Base-by-base conservation (phyloP, 129 eudicot species). In the Tagetes patula region DNA sequence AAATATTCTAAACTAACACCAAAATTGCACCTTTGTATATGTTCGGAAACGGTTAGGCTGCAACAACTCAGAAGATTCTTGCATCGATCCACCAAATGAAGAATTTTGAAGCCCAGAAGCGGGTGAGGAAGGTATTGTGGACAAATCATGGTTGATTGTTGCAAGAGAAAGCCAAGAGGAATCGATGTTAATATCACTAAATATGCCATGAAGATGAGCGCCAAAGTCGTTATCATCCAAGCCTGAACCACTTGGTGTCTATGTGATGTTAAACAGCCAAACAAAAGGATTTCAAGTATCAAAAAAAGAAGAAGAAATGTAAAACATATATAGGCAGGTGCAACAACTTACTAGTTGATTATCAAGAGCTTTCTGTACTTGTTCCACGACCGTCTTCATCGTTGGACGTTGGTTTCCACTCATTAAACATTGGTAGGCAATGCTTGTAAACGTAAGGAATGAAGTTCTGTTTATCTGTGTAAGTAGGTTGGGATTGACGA, bases 351-450 rank as follows among this genome's bases (percentile, higher is more conserved):
- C 71, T 20, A 8, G 70, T 48, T 74, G 71, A 39, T 37, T 11
- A 14, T 62, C 10, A 6, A 62, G 60, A 63, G 71, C 78, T 52
- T 62, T 20, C 27, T 62, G 13, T 9, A 74, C 62, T 2, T 47
- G 48, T n/a, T 62, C 13, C 8, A 74, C 71, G 11, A 74, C 60
- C 5, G 4, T 3, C 20, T 3, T 74, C 71, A 63, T 62, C 20
- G 56, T 50, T 8, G 64, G 71, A 2, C 78, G 71, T 10, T 63
- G 40, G 27, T 36, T 11, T 49, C 64, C 33, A 42, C n/a, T 48
- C 52, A 6, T 64, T 7, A 74, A 36, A 40, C 78, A 74, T 20
- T 48, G 42, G 67, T 47, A 47, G 32, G 78, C 78, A 37, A 74
- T 14, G 30, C 7, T 14, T 1, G 70, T 34, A 62, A 74, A 74